phyloP scores from a whole-genome alignment of 768 basidiomycete species.

The Pulveroboletus sp. region DNA sequence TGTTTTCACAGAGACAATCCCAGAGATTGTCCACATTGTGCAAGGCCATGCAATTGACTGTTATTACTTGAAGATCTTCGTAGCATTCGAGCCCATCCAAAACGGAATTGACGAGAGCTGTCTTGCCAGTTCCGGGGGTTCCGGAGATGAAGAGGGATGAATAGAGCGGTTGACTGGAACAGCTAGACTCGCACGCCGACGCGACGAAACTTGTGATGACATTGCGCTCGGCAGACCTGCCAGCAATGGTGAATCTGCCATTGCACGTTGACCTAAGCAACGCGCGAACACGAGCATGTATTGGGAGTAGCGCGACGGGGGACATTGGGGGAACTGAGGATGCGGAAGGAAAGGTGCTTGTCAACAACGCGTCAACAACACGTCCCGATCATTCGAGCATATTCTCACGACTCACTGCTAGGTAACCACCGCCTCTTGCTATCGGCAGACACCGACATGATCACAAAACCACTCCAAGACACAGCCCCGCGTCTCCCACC shows the following conservation, averaged over 20 bases:
- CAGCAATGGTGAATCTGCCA: conserved; percentile 49
- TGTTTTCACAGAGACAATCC: conserved; percentile 59
- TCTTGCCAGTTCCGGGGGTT: conserved; percentile 90
- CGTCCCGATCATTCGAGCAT: conserved; percentile 12
- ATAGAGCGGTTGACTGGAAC: conserved; percentile 13
- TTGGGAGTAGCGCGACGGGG: conserved; percentile 37
- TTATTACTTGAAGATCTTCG: conserved; percentile 43
- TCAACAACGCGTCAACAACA: conserved; percentile 30
- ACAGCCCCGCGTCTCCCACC: neutral
- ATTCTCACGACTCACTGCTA: conserved; percentile 11
- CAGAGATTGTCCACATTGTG: conserved; percentile 64
- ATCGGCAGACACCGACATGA: neutral
- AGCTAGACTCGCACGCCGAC: conserved; percentile 41
- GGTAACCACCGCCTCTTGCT: no score
- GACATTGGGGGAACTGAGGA: conserved; percentile 60
- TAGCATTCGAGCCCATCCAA: conserved; percentile 40
- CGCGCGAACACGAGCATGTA: conserved; percentile 62
- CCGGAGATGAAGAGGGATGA: conserved; percentile 85
- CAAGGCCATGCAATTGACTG: conserved; percentile 80
- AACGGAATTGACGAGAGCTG: conserved; percentile 71
- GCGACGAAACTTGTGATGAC: conserved; percentile 55
- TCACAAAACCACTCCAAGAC: neutral
- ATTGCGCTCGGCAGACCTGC: conserved; percentile 61
- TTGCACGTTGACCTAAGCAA: conserved; percentile 71
- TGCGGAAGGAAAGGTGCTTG: conserved; percentile 37